A percentile compares a stretch with the other conserved stretches of the same genome.
phyloP scores from a whole-genome alignment of 225 moss, liverwort and hornwort species.

The Polytrichum formosum region DNA sequence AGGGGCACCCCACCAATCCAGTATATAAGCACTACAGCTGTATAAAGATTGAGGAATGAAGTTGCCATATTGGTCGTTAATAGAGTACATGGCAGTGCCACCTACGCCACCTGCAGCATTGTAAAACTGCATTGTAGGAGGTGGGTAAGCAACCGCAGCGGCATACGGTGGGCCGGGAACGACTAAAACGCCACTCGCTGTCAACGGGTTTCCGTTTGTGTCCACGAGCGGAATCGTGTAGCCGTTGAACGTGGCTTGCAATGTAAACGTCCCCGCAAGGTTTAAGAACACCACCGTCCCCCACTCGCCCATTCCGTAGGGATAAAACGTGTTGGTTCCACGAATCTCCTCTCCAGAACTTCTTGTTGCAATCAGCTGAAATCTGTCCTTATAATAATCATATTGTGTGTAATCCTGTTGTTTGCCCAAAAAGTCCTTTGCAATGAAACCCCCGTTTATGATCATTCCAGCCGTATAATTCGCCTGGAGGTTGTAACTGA shows the following conservation, averaged over 20 bases:
- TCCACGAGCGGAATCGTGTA: conserved; percentile 12
- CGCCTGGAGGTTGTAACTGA: conserved; percentile 17
- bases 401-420: conserved; percentile 28
- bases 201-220: conserved; percentile 3
- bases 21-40: conserved; percentile 15
- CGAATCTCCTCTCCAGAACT: conserved; percentile 16
- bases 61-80: conserved; percentile 30
- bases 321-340: conserved; percentile 13
- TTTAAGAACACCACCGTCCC: conserved; percentile 12
- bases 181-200: conserved; percentile 6
- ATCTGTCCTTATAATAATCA: conserved; percentile 12
- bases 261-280: conserved; percentile 3
- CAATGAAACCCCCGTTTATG: conserved; percentile 17
- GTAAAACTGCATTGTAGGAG: conserved; percentile 19
- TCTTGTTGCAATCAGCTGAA: conserved; percentile 18
- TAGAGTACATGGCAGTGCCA: conserved; percentile 20
- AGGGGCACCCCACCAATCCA: conserved; percentile 17
- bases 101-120: neutral
- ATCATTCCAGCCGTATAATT: conserved; percentile 23
- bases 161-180: neutral
- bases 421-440: conserved; percentile 18
- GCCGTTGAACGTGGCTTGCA: conserved; percentile 18
- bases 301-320: conserved; percentile 12
- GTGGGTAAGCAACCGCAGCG: conserved; percentile 9
- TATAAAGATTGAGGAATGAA: conserved; percentile 5